Evolutionary conservation across 495 filamentous ascomycete species (phyloP).

Genomic region (Penicillium manginii): DNA sequence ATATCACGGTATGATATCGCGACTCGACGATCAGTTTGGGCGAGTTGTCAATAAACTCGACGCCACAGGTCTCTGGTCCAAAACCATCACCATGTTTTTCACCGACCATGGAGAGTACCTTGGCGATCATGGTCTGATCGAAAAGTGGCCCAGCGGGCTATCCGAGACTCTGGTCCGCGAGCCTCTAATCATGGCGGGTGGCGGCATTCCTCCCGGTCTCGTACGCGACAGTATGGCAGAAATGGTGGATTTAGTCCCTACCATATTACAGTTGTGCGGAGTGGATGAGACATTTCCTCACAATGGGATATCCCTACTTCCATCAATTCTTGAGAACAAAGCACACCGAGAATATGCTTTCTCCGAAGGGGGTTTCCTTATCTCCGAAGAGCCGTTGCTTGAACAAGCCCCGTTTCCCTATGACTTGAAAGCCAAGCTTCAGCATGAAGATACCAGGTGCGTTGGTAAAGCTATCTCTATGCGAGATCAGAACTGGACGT

Average conservation of each 20-base stretch:
- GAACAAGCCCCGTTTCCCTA: constrained; percentile 33
- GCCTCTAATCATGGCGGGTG: constrained; percentile 33
- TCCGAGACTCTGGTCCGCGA: constrained; percentile 32
- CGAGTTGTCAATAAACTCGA: constrained; percentile 19
- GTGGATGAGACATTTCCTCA: constrained; percentile 27
- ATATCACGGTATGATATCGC: constrained; percentile 34
- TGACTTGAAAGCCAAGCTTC: constrained; percentile 30
- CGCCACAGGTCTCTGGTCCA: constrained; percentile 19
- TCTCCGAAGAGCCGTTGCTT: constrained; percentile 29
- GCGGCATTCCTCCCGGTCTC: constrained; percentile 26
- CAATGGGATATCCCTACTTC: constrained; percentile 30
- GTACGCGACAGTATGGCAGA: constrained; percentile 29
- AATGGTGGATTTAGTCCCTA: constrained; percentile 37
- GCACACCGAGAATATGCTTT: constrained; percentile 30
- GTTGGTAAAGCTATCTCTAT: constrained; percentile 33
- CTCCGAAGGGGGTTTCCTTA: constrained; percentile 30
- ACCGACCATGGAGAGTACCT: constrained; percentile 34
- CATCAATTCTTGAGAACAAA: constrained; percentile 16
- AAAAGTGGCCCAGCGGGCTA: constrained; percentile 35
- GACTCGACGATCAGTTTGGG: constrained; percentile 31
- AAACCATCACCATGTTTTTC: constrained; percentile 32
- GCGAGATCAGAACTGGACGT: constrained; percentile 25
- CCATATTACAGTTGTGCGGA: constrained; percentile 29
- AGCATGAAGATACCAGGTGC: constrained; percentile 31
- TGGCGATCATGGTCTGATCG: constrained; percentile 33